These are phyloP conservation scores for Rhododendron henanense DNA, from an alignment of 148 eudicot species.

Conservation along the genomic window DNA sequence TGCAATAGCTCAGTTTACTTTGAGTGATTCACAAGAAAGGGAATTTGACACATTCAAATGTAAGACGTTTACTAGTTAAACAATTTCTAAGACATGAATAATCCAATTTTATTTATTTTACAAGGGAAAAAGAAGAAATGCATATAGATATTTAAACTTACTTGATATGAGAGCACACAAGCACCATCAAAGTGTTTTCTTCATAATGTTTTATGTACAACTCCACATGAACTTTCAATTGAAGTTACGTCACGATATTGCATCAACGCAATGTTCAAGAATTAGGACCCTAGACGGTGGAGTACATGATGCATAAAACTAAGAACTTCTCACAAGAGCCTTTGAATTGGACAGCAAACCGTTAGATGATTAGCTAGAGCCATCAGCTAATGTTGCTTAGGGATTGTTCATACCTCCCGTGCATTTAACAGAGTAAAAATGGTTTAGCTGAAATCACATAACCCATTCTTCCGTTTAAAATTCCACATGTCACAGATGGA, in stretches of 20 bases:
- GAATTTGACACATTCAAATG: background rate
- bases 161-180: background rate
- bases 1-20: background rate
- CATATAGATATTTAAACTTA: background rate
- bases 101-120: background rate
- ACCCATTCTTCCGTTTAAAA: background rate
- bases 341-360: background rate
- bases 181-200: background rate
- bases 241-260: background rate
- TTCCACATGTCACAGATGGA: too few species aligned
- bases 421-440: background rate
- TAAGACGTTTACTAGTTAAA: background rate
- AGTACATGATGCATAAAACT: background rate
- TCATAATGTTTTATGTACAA: background rate
- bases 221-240: background rate
- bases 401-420: background rate
- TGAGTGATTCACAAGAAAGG: background rate
- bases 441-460: background rate
- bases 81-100: background rate
- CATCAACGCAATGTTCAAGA: background rate
- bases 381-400: slow-evolving; percentile 1
- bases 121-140: background rate
- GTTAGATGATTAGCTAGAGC: background rate
- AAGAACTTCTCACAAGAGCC: background rate
- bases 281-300: background rate